These are phyloP conservation scores for Mitragyna speciosa DNA, from an alignment of 257 asterid species.

Conservation along the genomic window DNA sequence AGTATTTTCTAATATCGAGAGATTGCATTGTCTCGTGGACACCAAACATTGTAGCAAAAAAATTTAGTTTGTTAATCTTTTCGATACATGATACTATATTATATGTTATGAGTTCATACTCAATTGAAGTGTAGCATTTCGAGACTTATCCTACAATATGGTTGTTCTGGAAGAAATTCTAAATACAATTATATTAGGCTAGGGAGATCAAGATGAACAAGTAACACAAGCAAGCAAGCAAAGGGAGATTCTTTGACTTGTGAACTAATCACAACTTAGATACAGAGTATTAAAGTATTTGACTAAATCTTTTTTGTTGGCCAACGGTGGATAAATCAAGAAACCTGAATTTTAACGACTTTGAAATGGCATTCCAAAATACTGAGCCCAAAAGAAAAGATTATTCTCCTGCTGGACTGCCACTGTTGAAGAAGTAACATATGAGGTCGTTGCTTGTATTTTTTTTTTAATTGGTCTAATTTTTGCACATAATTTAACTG, in stretches of 20 bases:
- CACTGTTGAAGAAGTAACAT: neutral
- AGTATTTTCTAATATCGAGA: slow-evolving; percentile 3
- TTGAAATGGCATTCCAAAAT: slow-evolving; percentile 17
- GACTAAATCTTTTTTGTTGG: slow-evolving; percentile 48
- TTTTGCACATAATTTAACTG: neutral
- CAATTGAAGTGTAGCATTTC: neutral
- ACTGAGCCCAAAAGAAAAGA: no score
- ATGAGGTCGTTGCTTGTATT: neutral
- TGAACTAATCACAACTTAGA: neutral
- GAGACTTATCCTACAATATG: slow-evolving; percentile 3
- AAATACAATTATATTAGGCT: neutral
- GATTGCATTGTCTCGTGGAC: slow-evolving; percentile 31
- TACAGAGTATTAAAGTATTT: slow-evolving; percentile 30
- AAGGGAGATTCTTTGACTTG: slow-evolving; percentile 18
- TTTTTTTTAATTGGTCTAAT: neutral
- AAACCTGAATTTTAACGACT: slow-evolving; percentile 55
- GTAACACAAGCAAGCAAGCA: slow-evolving; percentile 29
- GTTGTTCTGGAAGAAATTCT: slow-evolving; percentile 5
- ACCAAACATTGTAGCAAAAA: slow-evolving; percentile 33
- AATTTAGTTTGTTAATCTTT: neutral
- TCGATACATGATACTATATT: neutral
- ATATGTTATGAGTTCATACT: neutral
- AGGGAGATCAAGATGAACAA: neutral
- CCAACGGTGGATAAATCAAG: slow-evolving; percentile 44
- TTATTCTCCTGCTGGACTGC: slow-evolving; percentile 7